A percentile compares a stretch with the other conserved stretches of the same genome.
These are phyloP conservation scores for Bipolaris zeicola DNA, from an alignment of 2,329 filamentous ascomycete species.

Conservation along the genomic window DNA sequence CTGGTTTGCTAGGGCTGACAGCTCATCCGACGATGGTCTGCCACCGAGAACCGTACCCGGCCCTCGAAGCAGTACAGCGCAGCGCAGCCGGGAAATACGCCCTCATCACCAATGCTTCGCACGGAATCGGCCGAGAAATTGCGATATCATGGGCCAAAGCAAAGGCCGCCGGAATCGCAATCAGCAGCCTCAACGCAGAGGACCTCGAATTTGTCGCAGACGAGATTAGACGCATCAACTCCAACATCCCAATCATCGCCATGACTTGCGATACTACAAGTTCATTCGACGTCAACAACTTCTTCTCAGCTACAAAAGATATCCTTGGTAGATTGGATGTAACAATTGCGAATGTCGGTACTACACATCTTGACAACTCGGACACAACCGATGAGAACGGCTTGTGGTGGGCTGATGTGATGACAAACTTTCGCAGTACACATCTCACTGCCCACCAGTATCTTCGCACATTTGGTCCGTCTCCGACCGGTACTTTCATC, in stretches of 20 bases:
- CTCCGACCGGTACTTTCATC: constrained; percentile 3
- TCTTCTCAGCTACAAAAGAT: not conserved
- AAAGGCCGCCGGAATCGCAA: not conserved
- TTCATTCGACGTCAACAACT: not conserved
- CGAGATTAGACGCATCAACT: not conserved
- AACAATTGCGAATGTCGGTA: constrained; percentile 1
- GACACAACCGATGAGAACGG: constrained; percentile 3
- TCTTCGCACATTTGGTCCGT: constrained; percentile 10
- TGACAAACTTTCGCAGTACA: constrained; percentile 16
- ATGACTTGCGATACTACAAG: constrained; percentile 5
- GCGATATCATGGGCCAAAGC: not conserved
- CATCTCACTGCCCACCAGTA: constrained; percentile 20
- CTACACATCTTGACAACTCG: not conserved
- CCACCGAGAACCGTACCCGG: not conserved
- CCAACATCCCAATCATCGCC: not conserved
- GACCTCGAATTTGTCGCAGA: not conserved
- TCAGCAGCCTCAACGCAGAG: not conserved
- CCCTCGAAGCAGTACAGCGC: not conserved
- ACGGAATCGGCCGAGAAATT: not conserved
- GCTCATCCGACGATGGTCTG: not conserved
- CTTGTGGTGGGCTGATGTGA: constrained; percentile 10
- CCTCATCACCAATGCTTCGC: not conserved
- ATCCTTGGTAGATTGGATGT: not conserved
- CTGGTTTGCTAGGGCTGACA: not conserved
- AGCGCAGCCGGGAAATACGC: not conserved